Base-by-base conservation (phyloP, 768 basidiomycete genomes). In the Lactarius hatsudake region DNA sequence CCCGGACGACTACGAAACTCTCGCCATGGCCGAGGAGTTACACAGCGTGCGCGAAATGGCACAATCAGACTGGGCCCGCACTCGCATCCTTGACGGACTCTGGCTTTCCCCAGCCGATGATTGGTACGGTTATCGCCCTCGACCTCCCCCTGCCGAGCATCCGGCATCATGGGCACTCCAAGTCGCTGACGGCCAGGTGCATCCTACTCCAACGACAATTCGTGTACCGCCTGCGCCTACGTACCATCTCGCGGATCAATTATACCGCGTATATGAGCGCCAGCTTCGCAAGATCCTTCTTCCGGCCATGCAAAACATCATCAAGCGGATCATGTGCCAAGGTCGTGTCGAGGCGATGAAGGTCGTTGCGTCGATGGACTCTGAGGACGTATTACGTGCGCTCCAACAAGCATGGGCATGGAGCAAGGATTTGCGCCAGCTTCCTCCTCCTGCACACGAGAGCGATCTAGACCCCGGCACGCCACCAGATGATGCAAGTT, bases 21-120 rank as follows among this genome's bases (percentile, higher is more conserved):
- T 83, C 40, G 78, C 79, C 0, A 70, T 81, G 66, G 81, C 81
- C 10, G 83, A 84, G 70, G 81, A 84, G 42, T 77, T 80, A 1
- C 78, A 78, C 12, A 79, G 80, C 28, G 78, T 83, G 32, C 77
- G 78, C 34, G 81, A 82, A 23, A 77, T 91, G 54, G 88, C 91
- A 1, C 77, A 91, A 61, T 80, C 82, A 15, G 89, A 90, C 69
- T 91, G 89, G 88, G 88, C 88, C 6, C 80, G 91, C 40, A 81
- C 80, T 26, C 78, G 90, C 57, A 87, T 93, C 58, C 76, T 92
- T 23, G 90, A 93, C 63, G 91, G 91, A 3, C 82, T 86, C 71
- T 93, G 91, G 90, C 76, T 87, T 54, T 87, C 83, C 59, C 91
- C 90, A 12, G 88, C 86, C 0, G 91, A 93, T 73, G 80, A 85